Conservation (phyloP, 2,329 filamentous ascomycete genomes). For the Raffaelea deltoideospora region DNA sequence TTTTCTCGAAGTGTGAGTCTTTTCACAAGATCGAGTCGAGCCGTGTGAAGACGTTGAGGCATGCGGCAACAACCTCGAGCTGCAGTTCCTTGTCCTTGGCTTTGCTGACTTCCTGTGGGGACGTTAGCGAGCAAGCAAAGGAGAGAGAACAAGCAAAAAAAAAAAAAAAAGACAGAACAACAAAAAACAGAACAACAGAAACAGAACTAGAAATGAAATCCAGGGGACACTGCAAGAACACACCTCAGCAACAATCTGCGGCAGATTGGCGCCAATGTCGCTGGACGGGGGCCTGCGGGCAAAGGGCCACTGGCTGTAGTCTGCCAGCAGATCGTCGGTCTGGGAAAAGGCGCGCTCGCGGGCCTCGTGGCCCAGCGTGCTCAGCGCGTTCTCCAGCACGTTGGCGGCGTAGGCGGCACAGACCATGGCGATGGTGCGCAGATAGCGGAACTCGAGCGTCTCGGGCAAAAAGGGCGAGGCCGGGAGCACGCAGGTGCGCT, state of each 20-base stretch:
- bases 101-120: constrained; percentile 55
- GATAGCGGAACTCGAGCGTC: constrained; percentile 83
- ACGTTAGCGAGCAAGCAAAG: no score
- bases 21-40: constrained; percentile 86
- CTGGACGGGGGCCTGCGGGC: constrained; percentile 64
- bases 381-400: constrained; percentile 93
- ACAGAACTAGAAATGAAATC: background rate
- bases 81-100: constrained; percentile 90
- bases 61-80: constrained; percentile 91
- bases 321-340: constrained; percentile 86
- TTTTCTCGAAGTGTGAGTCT: no score
- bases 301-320: constrained; percentile 98
- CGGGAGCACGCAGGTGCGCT: constrained; percentile 82
- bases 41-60: constrained; percentile 91
- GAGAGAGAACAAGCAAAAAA: no score
- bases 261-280: constrained; percentile 84
- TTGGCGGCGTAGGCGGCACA: constrained; percentile 97
- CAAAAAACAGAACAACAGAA: background rate
- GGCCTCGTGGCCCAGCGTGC: constrained; percentile 83
- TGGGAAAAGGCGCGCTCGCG: constrained; percentile 90
- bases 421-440: constrained; percentile 88
- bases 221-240: constrained; percentile 8
- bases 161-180: background rate
- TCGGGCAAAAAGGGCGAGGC: constrained; percentile 82
- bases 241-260: constrained; percentile 68